Percentiles rank a stretch among this genome's conserved stretches.
phyloP scores from a whole-genome alignment of 441 rosid species.

The Erodium texanum region DNA sequence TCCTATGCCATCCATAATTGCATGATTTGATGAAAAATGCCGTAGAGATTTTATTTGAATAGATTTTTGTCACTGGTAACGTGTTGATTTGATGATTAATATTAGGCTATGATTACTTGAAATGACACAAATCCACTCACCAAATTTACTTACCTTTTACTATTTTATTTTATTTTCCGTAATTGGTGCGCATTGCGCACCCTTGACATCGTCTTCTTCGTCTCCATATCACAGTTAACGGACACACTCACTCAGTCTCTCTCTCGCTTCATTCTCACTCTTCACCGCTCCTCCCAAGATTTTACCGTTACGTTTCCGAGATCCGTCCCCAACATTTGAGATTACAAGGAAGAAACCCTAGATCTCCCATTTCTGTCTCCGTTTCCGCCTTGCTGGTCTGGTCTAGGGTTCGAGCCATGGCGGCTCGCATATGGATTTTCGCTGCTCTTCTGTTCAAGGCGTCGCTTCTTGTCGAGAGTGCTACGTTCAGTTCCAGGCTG shows the following conservation, averaged over 20 bases:
- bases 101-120: too few relatives aligned
- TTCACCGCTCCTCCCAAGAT: not conserved
- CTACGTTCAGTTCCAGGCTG: slow-evolving; percentile 45
- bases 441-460: slow-evolving; percentile 18
- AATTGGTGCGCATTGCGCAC: not conserved
- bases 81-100: too few relatives aligned
- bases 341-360: not conserved
- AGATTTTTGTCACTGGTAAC: too few relatives aligned
- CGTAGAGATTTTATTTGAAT: too few relatives aligned
- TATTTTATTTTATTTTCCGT: not conserved
- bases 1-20: too few relatives aligned
- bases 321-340: not conserved
- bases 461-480: slow-evolving; percentile 12
- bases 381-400: not conserved
- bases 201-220: not conserved
- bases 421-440: slow-evolving; percentile 27
- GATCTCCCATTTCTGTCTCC: slow-evolving; percentile 5
- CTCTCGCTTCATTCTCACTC: not conserved
- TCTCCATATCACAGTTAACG: not conserved
- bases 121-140: too few relatives aligned
- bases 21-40: too few relatives aligned
- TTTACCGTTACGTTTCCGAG: not conserved
- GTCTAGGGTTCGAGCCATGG: slow-evolving; percentile 28
- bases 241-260: not conserved
- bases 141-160: too few relatives aligned